Evolutionary conservation across 1,139 yeast species (phyloP).

Genomic region (Pichia sp.): DNA sequence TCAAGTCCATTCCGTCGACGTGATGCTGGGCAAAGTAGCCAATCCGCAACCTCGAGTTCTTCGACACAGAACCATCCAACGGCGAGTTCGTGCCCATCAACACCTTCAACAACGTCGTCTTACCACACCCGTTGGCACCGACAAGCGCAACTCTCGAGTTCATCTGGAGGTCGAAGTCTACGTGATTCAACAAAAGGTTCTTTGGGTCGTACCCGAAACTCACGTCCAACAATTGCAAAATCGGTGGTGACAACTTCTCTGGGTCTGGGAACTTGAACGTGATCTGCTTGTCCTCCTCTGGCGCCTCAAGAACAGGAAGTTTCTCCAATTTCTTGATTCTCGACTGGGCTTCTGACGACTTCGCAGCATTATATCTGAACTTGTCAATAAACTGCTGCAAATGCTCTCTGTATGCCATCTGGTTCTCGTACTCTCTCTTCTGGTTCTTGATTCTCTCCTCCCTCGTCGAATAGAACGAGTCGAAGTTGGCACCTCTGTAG

Average conservation of each 20-base stretch:
- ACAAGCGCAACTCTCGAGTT: slow-evolving; percentile 93
- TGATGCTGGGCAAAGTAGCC: slow-evolving; percentile 99
- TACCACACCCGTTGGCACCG: slow-evolving; percentile 99
- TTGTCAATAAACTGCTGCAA: slow-evolving; percentile 92
- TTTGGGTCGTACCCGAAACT: slow-evolving; percentile 75
- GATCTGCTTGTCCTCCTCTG: slow-evolving; percentile 84
- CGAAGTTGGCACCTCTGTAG: slow-evolving; percentile 92
- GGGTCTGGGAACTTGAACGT: slow-evolving; percentile 95
- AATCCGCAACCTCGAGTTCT: slow-evolving; percentile 82
- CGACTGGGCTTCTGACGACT: slow-evolving; percentile 95
- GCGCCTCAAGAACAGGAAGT: slow-evolving; percentile 86
- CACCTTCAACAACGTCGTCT: slow-evolving; percentile 84
- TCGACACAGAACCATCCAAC: slow-evolving; percentile 65
- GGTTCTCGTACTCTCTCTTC: slow-evolving; percentile 91
- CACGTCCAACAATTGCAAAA: slow-evolving; percentile 81
- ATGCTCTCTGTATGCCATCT: slow-evolving; percentile 93
- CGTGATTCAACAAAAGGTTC: slow-evolving; percentile 62
- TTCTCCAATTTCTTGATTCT: slow-evolving; percentile 95
- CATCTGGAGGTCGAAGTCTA: slow-evolving; percentile 87
- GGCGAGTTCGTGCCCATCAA: slow-evolving; percentile 78
- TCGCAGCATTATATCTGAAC: slow-evolving; percentile 95
- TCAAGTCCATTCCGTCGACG: slow-evolving; percentile 93
- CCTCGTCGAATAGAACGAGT: slow-evolving; percentile 85
- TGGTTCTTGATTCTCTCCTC: slow-evolving; percentile 95
- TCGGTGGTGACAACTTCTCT: slow-evolving; percentile 89